A percentile compares a stretch with the other conserved stretches of the same genome.
These are phyloP conservation scores for Asterella californica DNA, from an alignment of 225 moss, liverwort and hornwort genomes.

Conservation along the genomic window DNA sequence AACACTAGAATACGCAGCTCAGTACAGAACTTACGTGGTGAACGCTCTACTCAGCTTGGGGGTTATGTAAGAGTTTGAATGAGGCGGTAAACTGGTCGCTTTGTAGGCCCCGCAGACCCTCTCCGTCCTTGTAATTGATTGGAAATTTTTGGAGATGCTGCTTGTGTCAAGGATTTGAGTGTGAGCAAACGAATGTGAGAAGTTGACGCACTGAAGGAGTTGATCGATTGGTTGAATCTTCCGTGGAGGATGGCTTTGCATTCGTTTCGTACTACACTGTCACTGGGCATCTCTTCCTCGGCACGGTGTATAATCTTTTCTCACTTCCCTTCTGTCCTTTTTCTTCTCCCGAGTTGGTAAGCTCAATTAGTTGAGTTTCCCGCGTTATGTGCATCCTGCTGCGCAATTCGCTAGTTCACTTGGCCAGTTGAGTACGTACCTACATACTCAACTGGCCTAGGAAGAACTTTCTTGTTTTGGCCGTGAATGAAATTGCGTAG, in stretches of 20 bases:
- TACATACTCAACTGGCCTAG: neutral
- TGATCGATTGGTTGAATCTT: neutral
- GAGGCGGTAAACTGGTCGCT: neutral
- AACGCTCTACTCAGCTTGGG: no score
- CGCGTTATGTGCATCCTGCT: neutral
- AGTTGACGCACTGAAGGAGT: neutral
- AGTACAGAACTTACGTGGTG: no score
- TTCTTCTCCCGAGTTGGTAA: neutral
- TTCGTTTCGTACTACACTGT: neutral
- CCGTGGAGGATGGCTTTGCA: neutral
- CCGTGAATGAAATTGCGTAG: neutral
- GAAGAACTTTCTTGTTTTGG: neutral
- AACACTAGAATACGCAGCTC: no score
- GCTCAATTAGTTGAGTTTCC: neutral
- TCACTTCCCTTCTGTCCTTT: neutral
- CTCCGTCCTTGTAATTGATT: neutral
- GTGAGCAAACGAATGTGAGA: no score
- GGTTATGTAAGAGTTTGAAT: neutral
- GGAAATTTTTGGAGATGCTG: neutral
- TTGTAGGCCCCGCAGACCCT: neutral
- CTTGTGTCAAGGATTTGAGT: neutral
- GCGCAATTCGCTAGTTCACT: no score
- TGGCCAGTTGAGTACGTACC: neutral
- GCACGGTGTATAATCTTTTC: neutral
- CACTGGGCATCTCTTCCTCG: constrained; percentile 3